phyloP scores from a whole-genome alignment of 768 basidiomycete genomes.

The Leccinum broughii region DNA sequence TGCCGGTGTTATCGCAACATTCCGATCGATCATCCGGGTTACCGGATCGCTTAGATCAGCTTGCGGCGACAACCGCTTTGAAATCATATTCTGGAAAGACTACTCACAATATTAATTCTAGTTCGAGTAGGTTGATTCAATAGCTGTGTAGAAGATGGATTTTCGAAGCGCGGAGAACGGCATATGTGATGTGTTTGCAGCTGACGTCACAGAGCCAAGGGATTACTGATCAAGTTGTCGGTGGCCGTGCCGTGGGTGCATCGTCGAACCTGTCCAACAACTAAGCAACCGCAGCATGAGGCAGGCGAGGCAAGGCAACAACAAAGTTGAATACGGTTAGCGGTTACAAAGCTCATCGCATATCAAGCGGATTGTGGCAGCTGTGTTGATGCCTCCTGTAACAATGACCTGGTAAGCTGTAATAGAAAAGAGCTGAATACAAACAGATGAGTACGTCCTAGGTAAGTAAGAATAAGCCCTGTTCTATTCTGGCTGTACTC shows the following conservation, averaged over 20 bases:
- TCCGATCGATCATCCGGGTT: not conserved
- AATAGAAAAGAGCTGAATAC: not conserved
- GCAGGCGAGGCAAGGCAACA: slow-evolving; percentile 47
- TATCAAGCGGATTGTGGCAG: not conserved
- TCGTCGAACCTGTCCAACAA: slow-evolving; percentile 10
- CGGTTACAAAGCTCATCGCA: slow-evolving; percentile 31
- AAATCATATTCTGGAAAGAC: too few relatives aligned
- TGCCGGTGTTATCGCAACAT: not conserved
- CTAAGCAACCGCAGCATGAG: slow-evolving; percentile 49
- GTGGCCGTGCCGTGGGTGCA: not conserved
- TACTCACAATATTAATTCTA: too few relatives aligned
- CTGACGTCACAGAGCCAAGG: not conserved
- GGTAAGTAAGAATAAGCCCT: slow-evolving; percentile 62
- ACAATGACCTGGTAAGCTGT: not conserved
- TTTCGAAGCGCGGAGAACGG: not conserved
- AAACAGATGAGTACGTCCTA: slow-evolving; percentile 42
- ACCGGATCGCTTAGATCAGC: not conserved
- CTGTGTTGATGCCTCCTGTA: not conserved
- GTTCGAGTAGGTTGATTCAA: too few relatives aligned
- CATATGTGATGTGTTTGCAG: not conserved
- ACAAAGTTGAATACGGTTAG: slow-evolving; percentile 65
- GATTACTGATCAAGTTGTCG: not conserved
- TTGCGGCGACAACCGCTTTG: too few relatives aligned
- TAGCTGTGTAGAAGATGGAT: not conserved
- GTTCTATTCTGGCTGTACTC: slow-evolving; percentile 54